Evolutionary conservation across 345 rosid species (phyloP).

Genomic region (Dovyalis caffra): DNA sequence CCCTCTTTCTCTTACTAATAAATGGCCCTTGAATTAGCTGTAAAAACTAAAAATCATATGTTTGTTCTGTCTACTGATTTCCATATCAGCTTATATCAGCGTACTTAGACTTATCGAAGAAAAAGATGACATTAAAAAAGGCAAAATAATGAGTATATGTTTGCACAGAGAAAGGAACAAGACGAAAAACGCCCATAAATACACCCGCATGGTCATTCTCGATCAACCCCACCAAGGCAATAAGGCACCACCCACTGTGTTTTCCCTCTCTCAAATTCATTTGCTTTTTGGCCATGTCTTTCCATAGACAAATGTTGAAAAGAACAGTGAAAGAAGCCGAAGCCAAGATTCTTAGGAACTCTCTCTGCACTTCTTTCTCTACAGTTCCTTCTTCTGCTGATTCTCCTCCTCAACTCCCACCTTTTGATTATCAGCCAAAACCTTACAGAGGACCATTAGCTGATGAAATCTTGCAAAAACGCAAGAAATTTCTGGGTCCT

Average conservation of each 20-base stretch:
- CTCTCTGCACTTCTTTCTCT: slow-evolving; percentile 25
- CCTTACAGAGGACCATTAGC: slow-evolving; percentile 72
- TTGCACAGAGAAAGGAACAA: too few species aligned
- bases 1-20: too few species aligned
- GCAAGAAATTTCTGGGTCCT: slow-evolving; percentile 81
- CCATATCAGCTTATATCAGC: too few species aligned
- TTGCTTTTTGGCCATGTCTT: slow-evolving; percentile 35
- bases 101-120: too few species aligned
- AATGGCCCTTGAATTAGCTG: too few species aligned
- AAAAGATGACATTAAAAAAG: too few species aligned
- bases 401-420: slow-evolving; percentile 57
- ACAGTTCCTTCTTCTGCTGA: slow-evolving; percentile 22
- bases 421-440: slow-evolving; percentile 62
- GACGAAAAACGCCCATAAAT: too few species aligned
- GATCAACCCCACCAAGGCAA: not conserved
- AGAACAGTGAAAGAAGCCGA: slow-evolving; percentile 28
- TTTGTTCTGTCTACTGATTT: too few species aligned
- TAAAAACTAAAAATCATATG: too few species aligned
- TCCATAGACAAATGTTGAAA: slow-evolving; percentile 37
- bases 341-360: slow-evolving; percentile 2
- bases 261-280: not conserved
- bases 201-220: not conserved
- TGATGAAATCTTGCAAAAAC: slow-evolving; percentile 67
- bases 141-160: too few species aligned
- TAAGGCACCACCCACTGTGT: not conserved